Conservation (phyloP, 192 early-diverging fungal species). For the Entomortierella parvispora region DNA sequence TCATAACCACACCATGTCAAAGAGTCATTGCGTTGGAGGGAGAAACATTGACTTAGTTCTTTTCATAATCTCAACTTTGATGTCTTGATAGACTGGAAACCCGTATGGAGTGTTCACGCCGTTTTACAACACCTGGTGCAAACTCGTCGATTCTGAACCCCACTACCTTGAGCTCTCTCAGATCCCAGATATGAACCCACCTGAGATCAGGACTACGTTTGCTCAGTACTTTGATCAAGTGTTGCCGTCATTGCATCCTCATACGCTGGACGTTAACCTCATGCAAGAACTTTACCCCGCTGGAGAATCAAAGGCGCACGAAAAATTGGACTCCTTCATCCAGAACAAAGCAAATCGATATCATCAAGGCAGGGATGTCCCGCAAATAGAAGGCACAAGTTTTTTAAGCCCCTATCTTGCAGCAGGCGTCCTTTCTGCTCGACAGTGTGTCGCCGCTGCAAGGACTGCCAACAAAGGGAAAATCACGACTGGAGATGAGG, state of each 20-base stretch:
- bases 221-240: constrained; percentile 9
- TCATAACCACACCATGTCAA: not conserved
- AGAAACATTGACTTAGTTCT: not conserved
- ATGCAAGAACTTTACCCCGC: constrained; percentile 49
- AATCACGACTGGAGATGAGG: constrained; percentile 59
- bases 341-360: constrained; percentile 46
- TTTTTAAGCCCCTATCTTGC: constrained; percentile 64
- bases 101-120: constrained; percentile 42
- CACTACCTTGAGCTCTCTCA: constrained; percentile 27
- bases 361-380: constrained; percentile 56
- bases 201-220: constrained; percentile 11
- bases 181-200: constrained; percentile 15
- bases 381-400: constrained; percentile 48
- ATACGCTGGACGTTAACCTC: constrained; percentile 8
- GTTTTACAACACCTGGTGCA: constrained; percentile 47
- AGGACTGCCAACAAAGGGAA: constrained; percentile 55
- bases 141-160: constrained; percentile 28
- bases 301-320: constrained; percentile 60
- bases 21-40: too few species aligned
- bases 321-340: constrained; percentile 53
- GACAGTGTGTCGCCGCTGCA: constrained; percentile 61
- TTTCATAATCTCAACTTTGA: not conserved
- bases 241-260: constrained; percentile 23
- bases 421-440: constrained; percentile 59
- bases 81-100: constrained; percentile 27